These are phyloP conservation scores for Agaricus sinodeliciosus DNA, from an alignment of 768 basidiomycete genomes.

Conservation along the genomic window DNA sequence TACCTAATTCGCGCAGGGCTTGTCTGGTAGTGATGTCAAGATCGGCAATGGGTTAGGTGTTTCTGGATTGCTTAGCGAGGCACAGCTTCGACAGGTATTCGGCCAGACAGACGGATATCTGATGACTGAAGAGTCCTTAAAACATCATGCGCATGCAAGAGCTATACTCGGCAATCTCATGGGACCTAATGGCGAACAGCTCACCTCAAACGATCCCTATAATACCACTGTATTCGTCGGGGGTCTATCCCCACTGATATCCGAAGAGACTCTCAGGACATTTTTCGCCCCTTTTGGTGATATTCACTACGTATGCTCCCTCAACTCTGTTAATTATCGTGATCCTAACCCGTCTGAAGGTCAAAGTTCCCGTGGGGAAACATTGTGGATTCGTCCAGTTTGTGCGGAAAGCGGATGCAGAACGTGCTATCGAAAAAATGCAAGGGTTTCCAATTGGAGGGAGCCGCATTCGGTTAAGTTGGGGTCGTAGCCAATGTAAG, in stretches of 20 bases:
- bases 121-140: conserved; percentile 73
- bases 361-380: conserved; percentile 94
- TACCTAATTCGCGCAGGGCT: conserved; percentile 10
- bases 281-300: conserved; percentile 92
- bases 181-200: conserved; percentile 80
- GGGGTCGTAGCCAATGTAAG: conserved; percentile 91
- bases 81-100: conserved; percentile 24
- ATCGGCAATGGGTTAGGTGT: conserved; percentile 25
- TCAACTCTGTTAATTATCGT: no score
- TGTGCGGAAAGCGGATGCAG: conserved; percentile 86
- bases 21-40: conserved; percentile 39
- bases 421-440: conserved; percentile 92
- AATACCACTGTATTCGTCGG: conserved; percentile 96
- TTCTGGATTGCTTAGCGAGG: conserved; percentile 36
- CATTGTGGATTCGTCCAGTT: conserved; percentile 97
- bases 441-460: conserved; percentile 94
- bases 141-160: conserved; percentile 77
- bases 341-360: conserved; percentile 35
- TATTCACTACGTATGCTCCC: conserved; percentile 78
- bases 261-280: conserved; percentile 85
- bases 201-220: conserved; percentile 89
- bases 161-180: conserved; percentile 80
- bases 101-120: conserved; percentile 19
- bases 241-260: conserved; percentile 80
- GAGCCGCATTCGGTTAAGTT: conserved; percentile 83